Conservation (phyloP, 2,329 filamentous ascomycete genomes). For the Monosporascus sp. region DNA sequence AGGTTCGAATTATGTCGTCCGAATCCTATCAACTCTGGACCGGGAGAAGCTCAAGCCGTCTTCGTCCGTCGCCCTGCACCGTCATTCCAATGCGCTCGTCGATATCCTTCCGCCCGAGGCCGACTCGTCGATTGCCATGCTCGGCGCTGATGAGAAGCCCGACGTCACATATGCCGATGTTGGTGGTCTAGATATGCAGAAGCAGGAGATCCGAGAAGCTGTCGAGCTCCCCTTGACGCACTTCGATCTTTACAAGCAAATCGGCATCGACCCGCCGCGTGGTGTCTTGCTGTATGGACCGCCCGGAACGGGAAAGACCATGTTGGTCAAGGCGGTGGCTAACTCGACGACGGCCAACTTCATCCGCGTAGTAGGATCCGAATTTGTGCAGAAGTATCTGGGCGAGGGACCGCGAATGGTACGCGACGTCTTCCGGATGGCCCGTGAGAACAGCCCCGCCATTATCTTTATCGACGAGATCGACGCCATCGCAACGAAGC, state of each 20-base stretch:
- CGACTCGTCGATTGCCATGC: slow-evolving; percentile 97
- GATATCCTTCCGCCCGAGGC: slow-evolving; percentile 98
- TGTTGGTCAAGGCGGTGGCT: slow-evolving; percentile 93
- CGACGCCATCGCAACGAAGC: slow-evolving; percentile 97
- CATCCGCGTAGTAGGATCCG: slow-evolving; percentile 95
- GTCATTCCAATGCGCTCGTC: slow-evolving; percentile 96
- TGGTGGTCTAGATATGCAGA: slow-evolving; percentile 98
- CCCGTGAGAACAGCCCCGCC: slow-evolving; percentile 92
- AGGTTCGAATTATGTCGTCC: slow-evolving; percentile 97
- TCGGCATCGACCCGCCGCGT: slow-evolving; percentile 95
- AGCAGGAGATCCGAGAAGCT: slow-evolving; percentile 97
- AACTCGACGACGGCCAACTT: slow-evolving; percentile 98
- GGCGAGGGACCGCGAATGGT: slow-evolving; percentile 99
- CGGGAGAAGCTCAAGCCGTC: slow-evolving; percentile 97
- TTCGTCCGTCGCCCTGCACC: slow-evolving; percentile 93
- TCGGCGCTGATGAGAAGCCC: slow-evolving; percentile 93
- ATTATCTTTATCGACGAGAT: slow-evolving; percentile 99
- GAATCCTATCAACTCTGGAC: slow-evolving; percentile 95
- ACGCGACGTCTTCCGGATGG: slow-evolving; percentile 98
- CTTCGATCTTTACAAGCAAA: slow-evolving; percentile 98
- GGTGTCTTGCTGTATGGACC: slow-evolving; percentile 95
- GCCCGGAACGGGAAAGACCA: slow-evolving; percentile 83
- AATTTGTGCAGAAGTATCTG: slow-evolving; percentile 98
- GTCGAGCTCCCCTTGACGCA: slow-evolving; percentile 95
- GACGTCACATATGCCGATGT: slow-evolving; percentile 98